Base-by-base conservation (phyloP, 1,284 basidiomycete species). In the Puccinia triticina region DNA sequence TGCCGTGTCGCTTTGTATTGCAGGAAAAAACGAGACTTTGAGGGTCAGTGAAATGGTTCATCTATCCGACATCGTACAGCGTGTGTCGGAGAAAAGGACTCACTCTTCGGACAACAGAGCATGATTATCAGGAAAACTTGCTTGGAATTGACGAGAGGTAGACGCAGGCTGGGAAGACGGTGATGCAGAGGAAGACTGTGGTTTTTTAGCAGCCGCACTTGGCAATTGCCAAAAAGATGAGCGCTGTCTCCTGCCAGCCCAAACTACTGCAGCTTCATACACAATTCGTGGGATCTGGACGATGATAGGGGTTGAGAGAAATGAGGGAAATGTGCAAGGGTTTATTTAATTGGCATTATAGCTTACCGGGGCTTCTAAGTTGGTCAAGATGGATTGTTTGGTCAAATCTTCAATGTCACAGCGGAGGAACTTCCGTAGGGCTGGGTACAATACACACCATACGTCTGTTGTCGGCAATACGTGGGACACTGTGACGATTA, bases 401-500 rank as follows among this genome's bases (percentile, higher is more conserved):
- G 93, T 91, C 61, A 98, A 90, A 0, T 90, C 89, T 10, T 89
- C 90, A n/a, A 98, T 89, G 85, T 99, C 97, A 0, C 92, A 93
- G 67, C 92, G 92, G 61, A 99, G 89, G 81, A 96, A 91, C 83
- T 94, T 92, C 55, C 94, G 91, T 55, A 99, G 87, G 0, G 93
- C 93, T 0, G 96, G 96, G 85, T 99, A 99, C 2, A 98, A 87
- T 64, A 98, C 94, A 85, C 95, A 96, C 97, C 97, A 99, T 14
- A 94, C 91, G 85, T 99, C 97, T 64, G 93, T 94, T 1, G 89
- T 87, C 0, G 93, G 92, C 11, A 96, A 89, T 83, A 92, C 91
- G 69, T 92, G 91, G 0, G 93, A 92, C 10, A 93, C 92, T 0
- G 93, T 92, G 0, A 94, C 92, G 69, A 99, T 92, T 86, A 98